Evolutionary conservation across 164 flowering plant species (phyloP), one percentile per base, ranked within the genome.

Genomic region (Annona squamosa): DNA sequence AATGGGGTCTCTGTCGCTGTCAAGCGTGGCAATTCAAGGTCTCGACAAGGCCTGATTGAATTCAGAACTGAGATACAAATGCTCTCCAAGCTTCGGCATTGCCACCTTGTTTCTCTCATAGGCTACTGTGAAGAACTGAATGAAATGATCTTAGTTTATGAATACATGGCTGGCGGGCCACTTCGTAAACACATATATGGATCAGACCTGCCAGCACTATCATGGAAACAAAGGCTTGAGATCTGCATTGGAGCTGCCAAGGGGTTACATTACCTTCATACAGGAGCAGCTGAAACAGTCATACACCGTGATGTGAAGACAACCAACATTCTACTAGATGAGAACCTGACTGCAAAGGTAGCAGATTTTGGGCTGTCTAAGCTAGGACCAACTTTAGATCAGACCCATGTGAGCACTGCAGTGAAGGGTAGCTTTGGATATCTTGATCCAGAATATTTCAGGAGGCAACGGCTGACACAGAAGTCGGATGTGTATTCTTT

Each of bases 181-280:
- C 82, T 87, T 13, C 68, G 88, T 37, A 82, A 77, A 47, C 85
- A 84, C 67, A 56, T 87, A 48, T 87, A 87, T 62, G 88, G 87
- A 61, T 80, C 87, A n/a, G 68, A 79, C 46, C 73, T 75, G 19
- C 77, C 81, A 2, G 77, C 85, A 5, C 82, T 86, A 41, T 43
- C 84, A 16, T 85, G 89, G 87, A 82, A 83, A 77, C 83, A 83
- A 67, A 78, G 87, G 77, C 86, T 86, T 56, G 82, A 82, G 72
- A 83, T 85, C 17, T 83, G 87, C 84, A 85, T 86, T 73, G 87
- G 89, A 48, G 87, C 87, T 44, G 86, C 89, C 13, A 85, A 82
- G 72, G 89, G 89, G 9, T 71, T 86, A 72, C 89, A 86, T 61
- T 86, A 86, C 73, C 89, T 86, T 72, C 89, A 86, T 68, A 86